phyloP scores from a whole-genome alignment of 441 rosid species.

The Dalechampia spathulata region DNA sequence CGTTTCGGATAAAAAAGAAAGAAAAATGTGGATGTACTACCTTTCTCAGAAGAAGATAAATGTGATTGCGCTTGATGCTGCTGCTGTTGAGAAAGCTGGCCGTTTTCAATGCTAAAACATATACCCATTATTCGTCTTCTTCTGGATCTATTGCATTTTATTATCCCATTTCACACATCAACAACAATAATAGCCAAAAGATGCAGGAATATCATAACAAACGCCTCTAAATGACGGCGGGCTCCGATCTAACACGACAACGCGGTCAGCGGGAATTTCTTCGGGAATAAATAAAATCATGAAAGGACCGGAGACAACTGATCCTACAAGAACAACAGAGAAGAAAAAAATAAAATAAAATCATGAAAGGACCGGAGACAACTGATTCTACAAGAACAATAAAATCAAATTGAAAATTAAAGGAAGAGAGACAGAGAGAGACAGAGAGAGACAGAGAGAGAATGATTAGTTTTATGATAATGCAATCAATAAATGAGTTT shows the following conservation, averaged over 20 bases:
- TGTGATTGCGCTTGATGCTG: neutral
- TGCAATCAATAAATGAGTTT: neutral
- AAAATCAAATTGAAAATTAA: neutral
- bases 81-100: slow-evolving; percentile 21
- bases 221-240: neutral
- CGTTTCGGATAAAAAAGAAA: neutral
- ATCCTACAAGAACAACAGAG: slow-evolving; percentile 10
- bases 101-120: slow-evolving; percentile 57
- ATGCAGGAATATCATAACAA: too few species aligned
- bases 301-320: slow-evolving; percentile 12
- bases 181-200: too few species aligned
- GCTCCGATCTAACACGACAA: slow-evolving; percentile 21
- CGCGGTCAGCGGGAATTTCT: too few species aligned
- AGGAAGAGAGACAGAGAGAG: neutral
- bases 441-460: slow-evolving; percentile 10
- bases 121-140: slow-evolving; percentile 60
- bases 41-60: slow-evolving; percentile 22
- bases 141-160: slow-evolving; percentile 17
- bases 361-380: neutral
- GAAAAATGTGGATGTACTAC: slow-evolving; percentile 4
- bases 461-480: neutral
- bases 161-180: slow-evolving; percentile 4
- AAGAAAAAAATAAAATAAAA: slow-evolving; percentile 4
- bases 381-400: neutral
- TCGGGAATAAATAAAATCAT: too few species aligned